These are phyloP conservation scores for Santalum album DNA, from an alignment of 164 flowering plant genomes.

Conservation along the genomic window DNA sequence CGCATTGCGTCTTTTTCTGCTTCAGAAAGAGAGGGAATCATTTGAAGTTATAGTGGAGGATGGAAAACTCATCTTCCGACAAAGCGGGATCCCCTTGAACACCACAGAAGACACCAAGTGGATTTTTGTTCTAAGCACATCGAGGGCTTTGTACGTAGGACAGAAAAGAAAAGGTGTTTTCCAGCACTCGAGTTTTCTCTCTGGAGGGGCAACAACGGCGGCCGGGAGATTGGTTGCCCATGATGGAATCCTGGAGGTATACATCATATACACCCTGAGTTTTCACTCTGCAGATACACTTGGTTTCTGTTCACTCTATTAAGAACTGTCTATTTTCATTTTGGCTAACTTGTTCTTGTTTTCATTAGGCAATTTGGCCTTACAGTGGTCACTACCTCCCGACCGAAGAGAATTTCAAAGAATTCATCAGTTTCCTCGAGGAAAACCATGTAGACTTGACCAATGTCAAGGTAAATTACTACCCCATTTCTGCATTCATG, in stretches of 20 bases:
- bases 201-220: slow-evolving; percentile 34
- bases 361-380: slow-evolving; percentile 66
- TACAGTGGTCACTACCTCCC: slow-evolving; percentile 85
- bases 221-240: slow-evolving; percentile 34
- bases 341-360: background rate
- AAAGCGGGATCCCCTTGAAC: slow-evolving; percentile 19
- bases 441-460: slow-evolving; percentile 54
- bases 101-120: slow-evolving; percentile 33
- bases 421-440: slow-evolving; percentile 51
- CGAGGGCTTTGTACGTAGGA: slow-evolving; percentile 33
- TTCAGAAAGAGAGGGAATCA: slow-evolving; percentile 37
- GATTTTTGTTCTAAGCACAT: slow-evolving; percentile 53
- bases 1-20: background rate
- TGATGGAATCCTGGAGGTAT: slow-evolving; percentile 34
- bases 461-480: slow-evolving; percentile 47
- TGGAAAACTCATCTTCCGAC: slow-evolving; percentile 33
- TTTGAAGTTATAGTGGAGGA: slow-evolving; percentile 38
- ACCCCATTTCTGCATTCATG: background rate
- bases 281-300: too few relatives aligned
- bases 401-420: slow-evolving; percentile 64
- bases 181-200: slow-evolving; percentile 49
- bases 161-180: slow-evolving; percentile 40
- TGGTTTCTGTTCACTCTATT: too few relatives aligned
- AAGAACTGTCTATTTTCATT: background rate
- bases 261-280: too few relatives aligned